Base-by-base conservation (phyloP, 2,329 filamentous ascomycete species). In the Emmonsia crescens region DNA sequence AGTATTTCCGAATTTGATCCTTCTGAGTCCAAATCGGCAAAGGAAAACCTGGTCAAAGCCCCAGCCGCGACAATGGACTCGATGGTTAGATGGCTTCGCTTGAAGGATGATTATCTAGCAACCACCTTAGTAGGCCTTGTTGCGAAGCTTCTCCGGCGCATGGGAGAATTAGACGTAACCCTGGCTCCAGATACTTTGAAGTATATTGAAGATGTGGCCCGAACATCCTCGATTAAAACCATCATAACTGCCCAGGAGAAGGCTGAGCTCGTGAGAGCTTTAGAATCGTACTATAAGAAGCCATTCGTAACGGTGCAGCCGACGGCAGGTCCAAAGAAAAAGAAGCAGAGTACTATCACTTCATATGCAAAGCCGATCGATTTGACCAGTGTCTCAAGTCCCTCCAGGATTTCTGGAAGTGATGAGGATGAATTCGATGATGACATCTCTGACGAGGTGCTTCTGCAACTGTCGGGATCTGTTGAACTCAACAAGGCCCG, bases 81-180 rank as follows among this genome's bases (percentile, higher is more conserved):
- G 19, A 87, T 96, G 75, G 87, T 88, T 44, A 90, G 88, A 71
- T 96, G 96, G 91, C 83, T 99, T 60, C 86, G 94, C 62, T 81
- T 99, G 4, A 88, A 93, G 65, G 94, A 99, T 72, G 82, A 85
- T 61, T 96, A 91, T 74, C 82, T 99, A 8, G 87, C 94, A 42
- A 85, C 83, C 63, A 90, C 90, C 46, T 87, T 93, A 16, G 90
- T 96, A 57, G 86, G 85, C 33, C 83, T 97, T 33, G 84, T 96
- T 38, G 85, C 86, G 68, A 96, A 96, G 72, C 86, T 99, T 62
- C 82, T 99, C 42, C 83, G 84, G 16, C 87, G 91, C 27, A 79
- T 99, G n/a, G 85, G 86, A 48, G 87, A 92, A 66, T 87, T 89
- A 57, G 82, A 84, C 60, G 85, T 96, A 67, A 85, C 73, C 24